These are phyloP conservation scores for Aspergillus sergii DNA, from an alignment of 2,329 filamentous ascomycete species.

Conservation along the genomic window DNA sequence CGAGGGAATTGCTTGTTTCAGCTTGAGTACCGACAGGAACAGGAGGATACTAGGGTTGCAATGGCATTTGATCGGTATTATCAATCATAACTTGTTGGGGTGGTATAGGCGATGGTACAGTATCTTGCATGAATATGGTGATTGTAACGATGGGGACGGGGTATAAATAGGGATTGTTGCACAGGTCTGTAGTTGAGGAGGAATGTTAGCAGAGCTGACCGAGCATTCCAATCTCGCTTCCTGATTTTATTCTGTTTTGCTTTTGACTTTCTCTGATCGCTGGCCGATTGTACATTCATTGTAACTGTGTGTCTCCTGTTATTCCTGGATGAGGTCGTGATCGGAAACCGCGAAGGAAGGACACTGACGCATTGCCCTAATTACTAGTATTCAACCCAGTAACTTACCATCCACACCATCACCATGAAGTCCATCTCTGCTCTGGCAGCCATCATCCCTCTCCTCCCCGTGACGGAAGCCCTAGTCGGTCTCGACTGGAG, in stretches of 20 bases:
- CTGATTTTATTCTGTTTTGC: neutral
- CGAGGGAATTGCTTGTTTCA: neutral
- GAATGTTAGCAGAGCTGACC: neutral
- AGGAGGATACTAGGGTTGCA: neutral
- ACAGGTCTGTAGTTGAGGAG: neutral
- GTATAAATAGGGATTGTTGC: neutral
- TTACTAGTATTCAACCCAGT: too few species aligned
- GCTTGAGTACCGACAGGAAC: neutral
- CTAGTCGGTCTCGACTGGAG: constrained; percentile 21
- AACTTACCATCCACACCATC: neutral
- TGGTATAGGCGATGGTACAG: neutral
- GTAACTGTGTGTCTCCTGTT: neutral
- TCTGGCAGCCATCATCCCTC: constrained; percentile 12
- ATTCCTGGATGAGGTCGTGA: neutral
- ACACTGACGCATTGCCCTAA: neutral
- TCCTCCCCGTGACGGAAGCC: constrained; percentile 15
- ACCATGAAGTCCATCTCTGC: constrained; percentile 18
- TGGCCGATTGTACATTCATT: neutral
- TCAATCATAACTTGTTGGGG: neutral
- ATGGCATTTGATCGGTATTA: neutral
- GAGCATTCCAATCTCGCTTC: neutral
- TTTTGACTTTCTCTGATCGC: neutral
- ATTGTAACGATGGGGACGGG: neutral
- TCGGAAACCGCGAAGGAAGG: neutral
- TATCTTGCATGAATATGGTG: neutral